A percentile compares a stretch with the other conserved stretches of the same genome.
Evolutionary conservation across 345 rosid species (phyloP).

Genomic region (Aurinia saxatilis): DNA sequence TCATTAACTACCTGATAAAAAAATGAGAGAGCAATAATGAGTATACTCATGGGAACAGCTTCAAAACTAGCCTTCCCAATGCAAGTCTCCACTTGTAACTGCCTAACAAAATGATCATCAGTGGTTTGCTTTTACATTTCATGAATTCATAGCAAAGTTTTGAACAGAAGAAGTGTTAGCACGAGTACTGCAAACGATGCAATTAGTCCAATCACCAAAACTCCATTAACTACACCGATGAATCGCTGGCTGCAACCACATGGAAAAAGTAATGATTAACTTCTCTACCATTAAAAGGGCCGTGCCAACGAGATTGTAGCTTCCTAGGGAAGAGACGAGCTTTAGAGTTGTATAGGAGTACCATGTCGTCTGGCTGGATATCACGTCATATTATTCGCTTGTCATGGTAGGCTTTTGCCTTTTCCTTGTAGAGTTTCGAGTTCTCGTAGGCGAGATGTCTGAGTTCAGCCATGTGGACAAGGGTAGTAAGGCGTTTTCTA

Average conservation of each 20-base stretch:
- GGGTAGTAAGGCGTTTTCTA: too few relatives aligned
- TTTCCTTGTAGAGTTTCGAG: too few relatives aligned
- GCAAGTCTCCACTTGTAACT: constrained; percentile 69
- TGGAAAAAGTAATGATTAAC: constrained; percentile 3
- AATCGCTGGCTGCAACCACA: constrained; percentile 65
- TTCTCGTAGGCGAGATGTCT: too few relatives aligned
- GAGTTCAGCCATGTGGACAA: too few relatives aligned
- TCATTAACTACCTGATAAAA: constrained; percentile 72
- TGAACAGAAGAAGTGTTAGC: constrained; percentile 37
- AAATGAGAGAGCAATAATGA: too few relatives aligned
- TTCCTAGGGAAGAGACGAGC: too few relatives aligned
- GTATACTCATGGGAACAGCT: too few relatives aligned
- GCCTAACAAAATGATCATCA: constrained; percentile 37
- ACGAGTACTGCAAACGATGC: constrained; percentile 71
- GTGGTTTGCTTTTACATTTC: background rate
- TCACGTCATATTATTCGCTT: too few relatives aligned
- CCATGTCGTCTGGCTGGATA: too few relatives aligned
- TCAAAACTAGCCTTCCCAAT: constrained; percentile 74
- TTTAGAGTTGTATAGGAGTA: too few relatives aligned
- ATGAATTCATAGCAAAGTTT: background rate
- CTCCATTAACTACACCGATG: constrained; percentile 80
- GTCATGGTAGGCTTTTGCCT: too few relatives aligned
- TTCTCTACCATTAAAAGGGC: constrained; percentile 7
- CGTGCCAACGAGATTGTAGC: too few relatives aligned
- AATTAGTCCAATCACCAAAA: constrained; percentile 62